Conservation (phyloP, 2,329 filamentous ascomycete species). For the Calycina herbarum region DNA sequence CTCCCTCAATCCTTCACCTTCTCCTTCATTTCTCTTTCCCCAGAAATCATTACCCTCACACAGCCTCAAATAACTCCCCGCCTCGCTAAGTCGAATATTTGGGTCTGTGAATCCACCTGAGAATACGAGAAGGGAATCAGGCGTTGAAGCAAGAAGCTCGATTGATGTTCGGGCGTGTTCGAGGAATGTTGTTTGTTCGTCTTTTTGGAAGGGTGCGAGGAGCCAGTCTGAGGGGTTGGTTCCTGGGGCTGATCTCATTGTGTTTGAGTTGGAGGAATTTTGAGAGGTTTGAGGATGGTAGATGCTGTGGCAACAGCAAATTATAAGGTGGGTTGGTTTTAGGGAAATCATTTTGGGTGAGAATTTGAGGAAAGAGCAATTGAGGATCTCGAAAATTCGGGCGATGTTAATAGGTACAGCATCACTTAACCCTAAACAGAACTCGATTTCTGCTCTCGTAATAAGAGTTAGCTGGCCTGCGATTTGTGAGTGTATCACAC, state of each 20-base stretch:
- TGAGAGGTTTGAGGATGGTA: too few relatives aligned
- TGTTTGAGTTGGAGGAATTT: too few relatives aligned
- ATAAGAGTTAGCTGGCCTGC: too few relatives aligned
- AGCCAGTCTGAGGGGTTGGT: conserved; percentile 63
- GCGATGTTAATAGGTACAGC: too few relatives aligned
- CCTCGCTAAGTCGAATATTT: conserved; percentile 59
- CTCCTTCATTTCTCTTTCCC: conserved; percentile 10
- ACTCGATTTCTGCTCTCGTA: too few relatives aligned
- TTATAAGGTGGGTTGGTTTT: conserved; percentile 56
- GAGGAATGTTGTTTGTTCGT: conserved; percentile 79
- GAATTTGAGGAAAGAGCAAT: neutral
- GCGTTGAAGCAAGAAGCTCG: conserved; percentile 47
- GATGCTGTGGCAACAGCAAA: conserved; percentile 84
- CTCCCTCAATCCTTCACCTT: conserved; percentile 20
- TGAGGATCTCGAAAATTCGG: too few relatives aligned
- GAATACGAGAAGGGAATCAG: conserved; percentile 28
- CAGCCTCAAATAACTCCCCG: conserved; percentile 60
- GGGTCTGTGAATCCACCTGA: conserved; percentile 49
- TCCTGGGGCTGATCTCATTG: too few relatives aligned
- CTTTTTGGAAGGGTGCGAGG: conserved; percentile 73
- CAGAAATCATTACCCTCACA: conserved; percentile 47
- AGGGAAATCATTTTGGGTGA: neutral
- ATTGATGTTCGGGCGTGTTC: conserved; percentile 70
- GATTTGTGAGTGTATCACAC: too few relatives aligned
- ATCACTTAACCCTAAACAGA: too few relatives aligned